Evolutionary conservation across 352 stramenopile species (phyloP), one percentile per base, ranked within the genome.

Genomic region (Pythium coloratum): DNA sequence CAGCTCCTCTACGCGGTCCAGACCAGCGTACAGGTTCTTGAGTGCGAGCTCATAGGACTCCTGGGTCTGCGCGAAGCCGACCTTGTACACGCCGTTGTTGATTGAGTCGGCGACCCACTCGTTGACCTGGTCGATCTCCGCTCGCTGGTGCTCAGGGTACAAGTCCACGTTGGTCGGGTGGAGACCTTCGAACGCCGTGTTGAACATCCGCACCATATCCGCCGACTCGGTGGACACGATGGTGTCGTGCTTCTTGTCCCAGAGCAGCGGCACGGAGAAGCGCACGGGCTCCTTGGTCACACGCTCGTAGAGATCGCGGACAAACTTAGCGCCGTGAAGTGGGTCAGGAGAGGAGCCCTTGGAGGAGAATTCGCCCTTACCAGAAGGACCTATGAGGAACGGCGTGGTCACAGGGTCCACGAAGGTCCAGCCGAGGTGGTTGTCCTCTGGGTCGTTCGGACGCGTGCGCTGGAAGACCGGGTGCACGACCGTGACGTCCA

Each of bases 221-320:
- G 86, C 86, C 1, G 88, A 98, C 77, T 99, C 96, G 69, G 98
- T 99, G 75, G 92, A 98, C 13, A 99, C 96, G 70, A 99, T 98
- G 7, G 86, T 97, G 28, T 95, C 75, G 0, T 76, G 70, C 70
- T 98, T 97, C 67, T 95, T 98, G 80, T 99, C 95, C 80, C 88
- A 98, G 12, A 99, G 70, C 0, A 99, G 67, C 26, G 96, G 97
- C 50, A 98, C 95, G 12, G 92, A 94, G 78, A 95, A 98, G 62
- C 98, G 97, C 28, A 81, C 82, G 38, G 67, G 73, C 9, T 77
- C 84, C 18, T 77, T 73, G 34, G 80, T 71, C 38, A 78, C 78
- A 53, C 80, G 68, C 59, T 97, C 84, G 71, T 97, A 98, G 18
- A 98, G 68, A 38, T 98, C 91, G 57, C 90, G 73, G 12, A 97